Conservation (phyloP, 768 basidiomycete species). For the Lactarius deliciosus region DNA sequence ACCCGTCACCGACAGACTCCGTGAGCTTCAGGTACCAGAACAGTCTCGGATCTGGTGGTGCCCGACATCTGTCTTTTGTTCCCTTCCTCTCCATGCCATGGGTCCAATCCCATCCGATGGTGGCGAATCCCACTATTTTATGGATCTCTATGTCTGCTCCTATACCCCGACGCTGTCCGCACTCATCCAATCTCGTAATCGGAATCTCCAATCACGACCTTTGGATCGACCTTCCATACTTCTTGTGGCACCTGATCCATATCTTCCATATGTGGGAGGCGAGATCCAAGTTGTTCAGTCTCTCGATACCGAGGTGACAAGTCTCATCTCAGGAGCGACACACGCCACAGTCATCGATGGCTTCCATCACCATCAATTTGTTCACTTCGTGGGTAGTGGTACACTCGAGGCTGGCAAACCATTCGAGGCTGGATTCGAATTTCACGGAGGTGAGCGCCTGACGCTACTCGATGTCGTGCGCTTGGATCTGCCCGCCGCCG, state of each 20-base stretch:
- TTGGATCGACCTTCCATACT: too few relatives aligned
- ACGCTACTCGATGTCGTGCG: not conserved
- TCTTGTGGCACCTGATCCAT: too few relatives aligned
- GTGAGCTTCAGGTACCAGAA: too few relatives aligned
- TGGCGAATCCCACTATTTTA: not conserved
- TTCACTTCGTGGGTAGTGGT: constrained; percentile 12
- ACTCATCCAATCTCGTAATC: too few relatives aligned
- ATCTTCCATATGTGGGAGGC: not conserved
- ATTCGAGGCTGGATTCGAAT: not conserved
- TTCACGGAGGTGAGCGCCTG: not conserved
- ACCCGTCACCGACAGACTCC: too few relatives aligned
- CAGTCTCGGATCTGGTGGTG: too few relatives aligned
- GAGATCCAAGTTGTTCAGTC: not conserved
- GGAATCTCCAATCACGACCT: too few relatives aligned
- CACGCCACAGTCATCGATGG: not conserved
- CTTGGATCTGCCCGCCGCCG: not conserved
- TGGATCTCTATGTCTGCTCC: constrained; percentile 11
- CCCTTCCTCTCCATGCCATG: constrained; percentile 25
- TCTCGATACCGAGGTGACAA: not conserved
- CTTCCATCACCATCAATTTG: not conserved
- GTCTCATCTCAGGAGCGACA: not conserved
- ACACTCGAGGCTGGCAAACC: not conserved
- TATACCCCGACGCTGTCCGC: too few relatives aligned
- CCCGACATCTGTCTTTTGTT: not conserved
- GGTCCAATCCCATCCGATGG: constrained; percentile 8